Percentiles rank a stretch among this genome's conserved stretches.
These are phyloP conservation scores for Solanum dulcamara DNA, from an alignment of 257 asterid genomes.

Conservation along the genomic window DNA sequence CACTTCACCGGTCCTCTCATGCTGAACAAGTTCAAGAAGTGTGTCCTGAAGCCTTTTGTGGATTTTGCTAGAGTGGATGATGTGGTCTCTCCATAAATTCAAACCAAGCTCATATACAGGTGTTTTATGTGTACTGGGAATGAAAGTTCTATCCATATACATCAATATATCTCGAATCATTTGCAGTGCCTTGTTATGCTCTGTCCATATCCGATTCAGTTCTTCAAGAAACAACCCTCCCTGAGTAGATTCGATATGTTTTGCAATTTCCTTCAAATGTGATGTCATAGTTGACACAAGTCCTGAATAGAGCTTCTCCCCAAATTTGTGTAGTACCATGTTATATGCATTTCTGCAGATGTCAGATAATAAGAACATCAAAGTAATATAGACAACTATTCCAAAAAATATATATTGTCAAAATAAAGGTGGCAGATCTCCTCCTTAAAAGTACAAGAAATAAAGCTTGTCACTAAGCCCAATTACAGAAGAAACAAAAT, in stretches of 20 bases:
- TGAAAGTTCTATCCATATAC: slow-evolving; percentile 27
- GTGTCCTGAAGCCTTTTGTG: slow-evolving; percentile 22
- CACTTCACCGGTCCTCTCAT: slow-evolving; percentile 22
- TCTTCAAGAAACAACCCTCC: slow-evolving; percentile 22
- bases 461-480: background rate
- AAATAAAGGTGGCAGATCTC: background rate
- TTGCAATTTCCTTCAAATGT: slow-evolving; percentile 22
- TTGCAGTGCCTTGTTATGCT: slow-evolving; percentile 27
- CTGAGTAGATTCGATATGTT: slow-evolving; percentile 15
- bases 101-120: slow-evolving; percentile 25
- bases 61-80: slow-evolving; percentile 15
- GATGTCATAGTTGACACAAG: slow-evolving; percentile 24
- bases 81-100: slow-evolving; percentile 24
- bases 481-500: background rate
- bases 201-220: slow-evolving; percentile 21
- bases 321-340: slow-evolving; percentile 28
- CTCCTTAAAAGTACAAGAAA: background rate
- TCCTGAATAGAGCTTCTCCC: slow-evolving; percentile 25
- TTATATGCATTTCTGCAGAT: slow-evolving; percentile 23
- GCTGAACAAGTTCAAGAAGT: slow-evolving; percentile 16
- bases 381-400: background rate
- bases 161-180: slow-evolving; percentile 27
- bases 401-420: background rate
- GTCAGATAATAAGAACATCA: background rate
- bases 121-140: slow-evolving; percentile 22